Evolutionary conservation across 768 basidiomycete species (phyloP).

Genomic region (Melanogaster broomeanus): DNA sequence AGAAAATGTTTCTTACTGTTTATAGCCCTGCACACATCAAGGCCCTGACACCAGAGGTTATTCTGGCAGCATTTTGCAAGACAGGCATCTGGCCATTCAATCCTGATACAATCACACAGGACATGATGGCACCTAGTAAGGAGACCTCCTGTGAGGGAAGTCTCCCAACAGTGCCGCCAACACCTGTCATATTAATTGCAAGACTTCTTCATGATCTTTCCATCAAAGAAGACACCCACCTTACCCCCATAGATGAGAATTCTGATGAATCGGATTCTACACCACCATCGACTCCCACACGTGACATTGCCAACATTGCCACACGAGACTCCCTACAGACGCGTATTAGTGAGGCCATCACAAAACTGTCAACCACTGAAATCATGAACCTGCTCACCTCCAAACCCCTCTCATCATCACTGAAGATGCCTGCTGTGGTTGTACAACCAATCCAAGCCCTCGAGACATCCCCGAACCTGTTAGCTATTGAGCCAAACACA

Average conservation of each 20-base stretch:
- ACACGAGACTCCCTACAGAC: neutral
- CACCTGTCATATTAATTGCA: neutral
- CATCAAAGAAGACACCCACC: neutral
- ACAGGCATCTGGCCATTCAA: constrained; percentile 30
- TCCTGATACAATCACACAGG: constrained; percentile 12
- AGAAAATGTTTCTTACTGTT: constrained; percentile 39
- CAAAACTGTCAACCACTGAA: neutral
- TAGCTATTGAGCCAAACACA: neutral
- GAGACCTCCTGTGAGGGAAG: neutral
- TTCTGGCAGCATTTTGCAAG: constrained; percentile 25
- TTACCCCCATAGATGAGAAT: neutral
- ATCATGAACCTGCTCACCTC: neutral
- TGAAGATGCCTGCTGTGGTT: neutral
- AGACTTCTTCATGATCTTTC: neutral
- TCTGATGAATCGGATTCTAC: neutral
- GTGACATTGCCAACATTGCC: neutral
- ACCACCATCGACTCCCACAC: neutral
- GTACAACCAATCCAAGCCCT: neutral
- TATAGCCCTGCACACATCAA: constrained; percentile 34
- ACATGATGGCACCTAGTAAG: too few relatives aligned
- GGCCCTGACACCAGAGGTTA: constrained; percentile 14
- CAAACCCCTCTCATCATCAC: neutral
- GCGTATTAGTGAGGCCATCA: neutral
- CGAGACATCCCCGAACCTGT: neutral
- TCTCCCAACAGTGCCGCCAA: neutral